These are phyloP conservation scores for Pythium myriotylum DNA, from an alignment of 352 stramenopile species.

Conservation along the genomic window DNA sequence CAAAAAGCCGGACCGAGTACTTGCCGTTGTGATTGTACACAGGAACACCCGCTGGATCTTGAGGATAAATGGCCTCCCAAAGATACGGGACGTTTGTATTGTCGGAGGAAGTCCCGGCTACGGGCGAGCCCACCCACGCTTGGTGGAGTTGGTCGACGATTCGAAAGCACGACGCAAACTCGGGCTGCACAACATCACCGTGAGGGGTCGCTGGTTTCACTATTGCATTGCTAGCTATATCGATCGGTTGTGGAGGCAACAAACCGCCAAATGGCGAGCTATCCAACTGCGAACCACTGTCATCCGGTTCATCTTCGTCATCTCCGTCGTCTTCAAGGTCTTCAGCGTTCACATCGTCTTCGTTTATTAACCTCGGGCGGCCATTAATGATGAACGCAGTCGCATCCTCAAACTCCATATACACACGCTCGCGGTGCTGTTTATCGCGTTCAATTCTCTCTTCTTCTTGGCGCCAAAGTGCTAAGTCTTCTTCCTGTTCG, in stretches of 20 bases:
- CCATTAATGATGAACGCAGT: constrained; percentile 78
- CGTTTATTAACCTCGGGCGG: constrained; percentile 49
- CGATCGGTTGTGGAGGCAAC: constrained; percentile 50
- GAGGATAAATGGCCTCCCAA: constrained; percentile 77
- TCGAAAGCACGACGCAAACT: constrained; percentile 71
- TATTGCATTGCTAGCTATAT: constrained; percentile 54
- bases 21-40: constrained; percentile 75
- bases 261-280: constrained; percentile 54
- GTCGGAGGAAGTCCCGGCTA: background rate
- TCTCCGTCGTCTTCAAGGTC: constrained; percentile 74
- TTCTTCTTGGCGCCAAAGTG: constrained; percentile 58
- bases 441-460: constrained; percentile 49
- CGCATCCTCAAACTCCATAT: constrained; percentile 77
- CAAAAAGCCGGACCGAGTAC: constrained; percentile 73
- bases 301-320: constrained; percentile 37
- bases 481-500: constrained; percentile 51
- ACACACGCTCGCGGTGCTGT: constrained; percentile 49
- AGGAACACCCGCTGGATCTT: constrained; percentile 47
- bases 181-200: constrained; percentile 63
- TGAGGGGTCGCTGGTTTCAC: constrained; percentile 61
- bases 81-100: constrained; percentile 39
- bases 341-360: constrained; percentile 62
- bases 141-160: constrained; percentile 63
- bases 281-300: constrained; percentile 29
- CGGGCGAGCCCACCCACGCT: constrained; percentile 3